Evolutionary conservation across 768 basidiomycete genomes (phyloP).

Genomic region (Rhodosporidiobolus odoratus): DNA sequence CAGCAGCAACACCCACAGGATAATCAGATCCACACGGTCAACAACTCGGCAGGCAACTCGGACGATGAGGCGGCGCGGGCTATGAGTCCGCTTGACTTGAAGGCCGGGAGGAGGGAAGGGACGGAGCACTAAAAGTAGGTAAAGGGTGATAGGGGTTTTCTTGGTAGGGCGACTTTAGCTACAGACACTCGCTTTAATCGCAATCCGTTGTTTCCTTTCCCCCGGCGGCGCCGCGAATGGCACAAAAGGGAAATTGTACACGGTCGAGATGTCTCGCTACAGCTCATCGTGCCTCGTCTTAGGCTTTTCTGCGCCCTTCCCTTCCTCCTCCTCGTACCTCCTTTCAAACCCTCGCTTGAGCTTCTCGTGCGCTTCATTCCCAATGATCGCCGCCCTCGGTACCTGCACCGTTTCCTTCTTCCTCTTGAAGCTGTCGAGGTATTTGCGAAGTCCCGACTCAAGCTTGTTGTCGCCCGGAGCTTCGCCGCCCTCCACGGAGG

Average conservation of each 20-base stretch:
- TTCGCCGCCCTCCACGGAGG: background rate
- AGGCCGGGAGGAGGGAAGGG: background rate
- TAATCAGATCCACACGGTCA: background rate
- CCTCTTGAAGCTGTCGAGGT: background rate
- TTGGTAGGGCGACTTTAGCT: background rate
- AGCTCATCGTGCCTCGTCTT: slow-evolving; percentile 1
- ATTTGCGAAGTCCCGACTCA: background rate
- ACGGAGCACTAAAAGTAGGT: background rate
- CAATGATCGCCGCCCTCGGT: background rate
- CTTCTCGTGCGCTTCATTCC: slow-evolving; percentile 24
- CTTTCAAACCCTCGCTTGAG: slow-evolving; percentile 10
- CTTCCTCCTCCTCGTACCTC: slow-evolving; percentile 15
- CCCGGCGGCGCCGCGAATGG: background rate
- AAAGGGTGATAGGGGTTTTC: background rate
- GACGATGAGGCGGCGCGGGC: background rate
- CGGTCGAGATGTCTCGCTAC: background rate
- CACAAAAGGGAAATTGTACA: background rate
- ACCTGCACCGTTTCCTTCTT: slow-evolving; percentile 8
- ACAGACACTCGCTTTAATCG: background rate
- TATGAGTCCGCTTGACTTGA: slow-evolving; percentile 5
- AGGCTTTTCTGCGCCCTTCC: background rate
- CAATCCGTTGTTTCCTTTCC: background rate
- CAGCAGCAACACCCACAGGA: background rate
- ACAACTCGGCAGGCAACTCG: background rate
- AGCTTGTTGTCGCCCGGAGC: background rate